These are phyloP conservation scores for Acanthamoeba triangularis DNA, from an alignment of 208 protist species.

Conservation along the genomic window DNA sequence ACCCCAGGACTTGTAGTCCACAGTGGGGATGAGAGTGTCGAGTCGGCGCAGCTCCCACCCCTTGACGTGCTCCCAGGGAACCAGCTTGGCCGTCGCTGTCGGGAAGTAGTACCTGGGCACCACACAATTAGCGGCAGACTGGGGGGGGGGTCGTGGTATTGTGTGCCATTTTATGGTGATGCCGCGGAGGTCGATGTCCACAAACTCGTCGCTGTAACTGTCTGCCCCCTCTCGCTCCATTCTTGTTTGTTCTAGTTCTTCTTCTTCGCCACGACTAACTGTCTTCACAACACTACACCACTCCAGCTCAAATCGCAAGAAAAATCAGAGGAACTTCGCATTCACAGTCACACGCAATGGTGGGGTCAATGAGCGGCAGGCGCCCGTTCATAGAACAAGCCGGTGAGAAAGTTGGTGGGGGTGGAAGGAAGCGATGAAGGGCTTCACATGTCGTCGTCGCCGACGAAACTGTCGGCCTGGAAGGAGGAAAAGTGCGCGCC, in stretches of 20 bases:
- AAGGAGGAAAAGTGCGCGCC: neutral
- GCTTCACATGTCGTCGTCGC: neutral
- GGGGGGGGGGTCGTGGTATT: no score
- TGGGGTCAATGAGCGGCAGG: no score
- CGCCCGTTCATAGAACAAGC: no score
- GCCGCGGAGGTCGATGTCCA: neutral
- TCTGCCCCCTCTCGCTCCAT: neutral
- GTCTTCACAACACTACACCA: no score
- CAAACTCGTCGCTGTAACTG: constrained; percentile 18
- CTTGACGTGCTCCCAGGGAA: constrained; percentile 27
- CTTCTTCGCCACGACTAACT: no score
- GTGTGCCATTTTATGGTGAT: neutral
- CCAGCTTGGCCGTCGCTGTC: neutral
- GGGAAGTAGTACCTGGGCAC: neutral
- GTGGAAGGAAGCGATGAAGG: no score
- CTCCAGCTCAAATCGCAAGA: no score
- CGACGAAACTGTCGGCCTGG: neutral
- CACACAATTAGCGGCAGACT: neutral
- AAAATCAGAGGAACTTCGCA: no score
- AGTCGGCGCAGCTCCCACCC: neutral
- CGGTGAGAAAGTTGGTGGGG: no score
- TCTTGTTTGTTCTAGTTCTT: no score
- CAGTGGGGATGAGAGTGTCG: neutral
- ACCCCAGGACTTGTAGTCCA: constrained; percentile 40
- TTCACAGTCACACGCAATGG: no score